phyloP scores from a whole-genome alignment of 441 rosid species.

The Pelargonium citronellum region DNA sequence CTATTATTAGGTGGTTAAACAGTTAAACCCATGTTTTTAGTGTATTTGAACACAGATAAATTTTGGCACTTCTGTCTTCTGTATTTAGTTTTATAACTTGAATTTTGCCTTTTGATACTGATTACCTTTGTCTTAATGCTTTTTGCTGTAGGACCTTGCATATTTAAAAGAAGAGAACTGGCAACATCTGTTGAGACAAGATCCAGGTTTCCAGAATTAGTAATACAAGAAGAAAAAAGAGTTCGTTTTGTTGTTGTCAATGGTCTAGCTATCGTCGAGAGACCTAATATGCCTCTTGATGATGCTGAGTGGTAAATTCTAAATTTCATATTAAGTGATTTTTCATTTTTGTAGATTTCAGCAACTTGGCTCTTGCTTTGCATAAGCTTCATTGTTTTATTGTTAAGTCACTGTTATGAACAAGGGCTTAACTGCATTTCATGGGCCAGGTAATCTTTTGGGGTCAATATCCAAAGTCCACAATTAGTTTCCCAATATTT shows the following conservation, averaged over 20 bases:
- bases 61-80: background rate
- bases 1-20: background rate
- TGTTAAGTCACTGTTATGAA: background rate
- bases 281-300: conserved; percentile 53
- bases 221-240: conserved; percentile 87
- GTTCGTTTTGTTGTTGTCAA: conserved; percentile 92
- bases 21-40: background rate
- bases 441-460: background rate
- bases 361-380: background rate
- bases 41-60: background rate
- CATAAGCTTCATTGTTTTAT: background rate
- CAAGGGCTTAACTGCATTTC: background rate
- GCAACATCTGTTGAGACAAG: conserved; percentile 91
- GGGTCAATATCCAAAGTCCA: background rate
- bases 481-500: background rate
- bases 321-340: background rate
- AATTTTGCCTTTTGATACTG: background rate
- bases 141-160: conserved; percentile 43
- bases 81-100: background rate
- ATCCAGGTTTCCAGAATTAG: conserved; percentile 85
- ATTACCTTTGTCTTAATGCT: conserved; percentile 5
- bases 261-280: conserved; percentile 87
- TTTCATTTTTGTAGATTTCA: background rate
- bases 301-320: conserved; percentile 79
- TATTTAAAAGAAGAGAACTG: conserved; percentile 84